Percentiles rank a stretch among this genome's conserved stretches.
Evolutionary conservation across 345 rosid genomes (phyloP).

Genomic region (Noccaea caerulescens): DNA sequence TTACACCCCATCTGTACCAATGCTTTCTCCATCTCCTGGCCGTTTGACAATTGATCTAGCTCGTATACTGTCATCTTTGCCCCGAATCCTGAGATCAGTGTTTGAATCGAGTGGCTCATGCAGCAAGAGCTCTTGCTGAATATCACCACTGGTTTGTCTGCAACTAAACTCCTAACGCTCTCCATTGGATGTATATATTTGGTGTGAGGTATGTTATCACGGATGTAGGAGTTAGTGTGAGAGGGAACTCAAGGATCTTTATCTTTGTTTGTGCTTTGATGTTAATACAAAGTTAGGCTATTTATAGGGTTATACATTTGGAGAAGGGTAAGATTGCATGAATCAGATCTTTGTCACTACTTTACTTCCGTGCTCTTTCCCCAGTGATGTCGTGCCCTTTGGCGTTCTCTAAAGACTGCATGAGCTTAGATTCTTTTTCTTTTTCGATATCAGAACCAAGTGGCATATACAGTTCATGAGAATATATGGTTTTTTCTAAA

Average conservation of each 20-base stretch:
- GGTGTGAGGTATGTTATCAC: conserved; percentile 19
- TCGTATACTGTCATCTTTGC: conserved; percentile 76
- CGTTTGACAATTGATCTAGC: conserved; percentile 63
- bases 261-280: conserved; percentile 33
- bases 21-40: conserved; percentile 61
- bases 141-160: conserved; percentile 78
- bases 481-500: conserved; percentile 7
- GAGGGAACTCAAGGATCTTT: conserved; percentile 25
- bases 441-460: conserved; percentile 31
- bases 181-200: conserved; percentile 33
- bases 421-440: conserved; percentile 31
- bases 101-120: conserved; percentile 72
- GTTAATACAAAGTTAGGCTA: conserved; percentile 22
- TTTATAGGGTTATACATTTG: conserved; percentile 35
- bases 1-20: conserved; percentile 64
- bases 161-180: conserved; percentile 58
- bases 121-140: conserved; percentile 81
- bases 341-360: conserved; percentile 41
- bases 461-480: conserved; percentile 44
- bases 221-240: conserved; percentile 21
- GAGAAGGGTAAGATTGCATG: conserved; percentile 35
- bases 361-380: conserved; percentile 29
- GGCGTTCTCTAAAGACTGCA: conserved; percentile 38
- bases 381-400: conserved; percentile 41
- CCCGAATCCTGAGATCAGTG: conserved; percentile 70